phyloP scores from a whole-genome alignment of 164 flowering plant genomes.

The Tetrastigma voinierianum region DNA sequence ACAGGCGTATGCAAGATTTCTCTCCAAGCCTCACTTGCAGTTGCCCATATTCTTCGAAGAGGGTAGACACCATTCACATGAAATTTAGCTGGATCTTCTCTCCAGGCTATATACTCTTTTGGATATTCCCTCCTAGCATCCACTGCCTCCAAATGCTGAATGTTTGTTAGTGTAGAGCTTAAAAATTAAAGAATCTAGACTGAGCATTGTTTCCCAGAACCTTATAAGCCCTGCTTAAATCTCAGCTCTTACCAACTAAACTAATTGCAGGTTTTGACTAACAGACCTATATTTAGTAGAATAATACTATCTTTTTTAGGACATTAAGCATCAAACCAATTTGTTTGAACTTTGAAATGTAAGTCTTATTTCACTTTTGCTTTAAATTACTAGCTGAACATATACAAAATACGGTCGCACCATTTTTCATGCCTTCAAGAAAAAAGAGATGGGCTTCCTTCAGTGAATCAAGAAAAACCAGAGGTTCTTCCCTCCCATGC shows the following conservation, averaged over 20 bases:
- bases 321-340: neutral
- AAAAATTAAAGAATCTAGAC: constrained; percentile 4
- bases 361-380: too few species aligned
- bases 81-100: constrained; percentile 75
- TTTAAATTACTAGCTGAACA: neutral
- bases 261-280: too few species aligned
- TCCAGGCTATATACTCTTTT: constrained; percentile 57
- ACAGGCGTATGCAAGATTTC: constrained; percentile 64
- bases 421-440: constrained; percentile 84
- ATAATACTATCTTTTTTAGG: neutral
- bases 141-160: constrained; percentile 73
- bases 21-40: constrained; percentile 62
- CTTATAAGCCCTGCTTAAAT: too few species aligned
- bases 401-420: constrained; percentile 28
- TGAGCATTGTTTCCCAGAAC: neutral
- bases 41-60: constrained; percentile 44
- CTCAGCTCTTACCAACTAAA: too few species aligned
- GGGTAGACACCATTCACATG: constrained; percentile 63
- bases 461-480: constrained; percentile 70
- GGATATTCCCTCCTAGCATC: constrained; percentile 68
- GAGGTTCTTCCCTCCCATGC: constrained; percentile 62
- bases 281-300: too few species aligned
- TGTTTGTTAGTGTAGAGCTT: constrained; percentile 26
- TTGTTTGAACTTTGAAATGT: too few species aligned
- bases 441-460: constrained; percentile 69